Base-by-base conservation (phyloP, 139 green algal species). In the Deuterostichococcus epilithicus region DNA sequence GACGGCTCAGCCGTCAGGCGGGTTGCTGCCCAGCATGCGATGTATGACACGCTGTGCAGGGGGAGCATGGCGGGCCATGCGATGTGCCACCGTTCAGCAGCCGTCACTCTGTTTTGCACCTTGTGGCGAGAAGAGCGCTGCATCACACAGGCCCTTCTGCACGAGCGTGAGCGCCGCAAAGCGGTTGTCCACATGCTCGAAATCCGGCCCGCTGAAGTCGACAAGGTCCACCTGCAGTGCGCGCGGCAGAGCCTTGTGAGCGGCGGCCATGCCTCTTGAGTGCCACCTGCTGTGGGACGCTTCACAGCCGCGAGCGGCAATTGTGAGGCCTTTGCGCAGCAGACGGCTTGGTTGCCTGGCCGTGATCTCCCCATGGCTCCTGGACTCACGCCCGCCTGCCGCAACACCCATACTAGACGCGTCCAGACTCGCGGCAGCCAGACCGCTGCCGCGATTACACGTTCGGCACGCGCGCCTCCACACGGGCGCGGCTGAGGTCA, bases 141-240 rank as follows among this genome's bases (percentile, higher is more conserved):
- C 81, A 73, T 88, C 84, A 65, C 76, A 82, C 47, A 86, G 45
- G 13, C 70, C 71, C 60, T 83, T 78, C 72, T 88, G 79, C 26
- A 88, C 84, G 10, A 88, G 72, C 26, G 81, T 58, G 65, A 88
- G 66, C 0, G 81, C 76, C 3, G 81, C 79, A 38, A 82, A 66
- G 22, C 81, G 77, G 58, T 85, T 81, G 78, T 88, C 84, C 34
- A 83, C 72, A 26, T 72, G 8, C n/a, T 70, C 28, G 39, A 78
- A 88, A n/a, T 70, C 33, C 1, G 78, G 74, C 2, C 84, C 84
- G 33, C 30, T 78, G 78, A 88, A 86, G 52, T 81, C 69, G 13
- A 86, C 67, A 8, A 80, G 28, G 74, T 88, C 84, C 39, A 88
- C 79, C 79, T 83, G 73, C 37, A 47, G 45, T n/a, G n/a, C n/a